Conservation (phyloP, 345 rosid genomes). For the Arabidopsis suecica region DNA sequence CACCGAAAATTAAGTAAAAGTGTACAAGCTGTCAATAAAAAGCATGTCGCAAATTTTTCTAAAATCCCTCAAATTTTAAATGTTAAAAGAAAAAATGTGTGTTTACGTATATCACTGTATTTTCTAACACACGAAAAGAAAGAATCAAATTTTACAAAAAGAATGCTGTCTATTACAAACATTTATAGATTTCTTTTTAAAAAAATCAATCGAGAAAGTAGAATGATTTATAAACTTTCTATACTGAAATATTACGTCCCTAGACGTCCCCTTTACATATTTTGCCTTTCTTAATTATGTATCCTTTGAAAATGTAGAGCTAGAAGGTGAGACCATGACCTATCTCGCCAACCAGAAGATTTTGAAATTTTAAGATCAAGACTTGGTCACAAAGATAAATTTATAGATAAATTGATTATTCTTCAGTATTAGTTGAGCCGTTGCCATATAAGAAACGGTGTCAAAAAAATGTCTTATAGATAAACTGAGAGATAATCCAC, state of each 20-base stretch:
- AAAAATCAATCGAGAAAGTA: no score
- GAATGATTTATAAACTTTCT: no score
- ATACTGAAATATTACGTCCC: no score
- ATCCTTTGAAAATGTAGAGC: constrained; percentile 18
- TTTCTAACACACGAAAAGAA: no score
- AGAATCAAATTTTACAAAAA: no score
- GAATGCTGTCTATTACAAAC: no score
- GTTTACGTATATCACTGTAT: no score
- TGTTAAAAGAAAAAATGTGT: no score
- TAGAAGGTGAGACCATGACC: constrained; percentile 32
- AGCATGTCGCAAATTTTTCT: no score
- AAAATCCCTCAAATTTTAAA: no score
- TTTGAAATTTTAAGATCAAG: constrained; percentile 30
- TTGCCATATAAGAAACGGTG: constrained; percentile 22
- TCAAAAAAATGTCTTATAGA: constrained; percentile 18
- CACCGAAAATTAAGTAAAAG: background rate
- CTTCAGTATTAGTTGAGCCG: constrained; percentile 30
- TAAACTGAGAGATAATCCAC: constrained; percentile 21
- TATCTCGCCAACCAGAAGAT: constrained; percentile 22
- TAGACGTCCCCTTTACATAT: background rate
- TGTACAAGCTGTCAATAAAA: no score
- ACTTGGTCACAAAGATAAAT: constrained; percentile 33
- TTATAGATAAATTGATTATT: constrained; percentile 21
- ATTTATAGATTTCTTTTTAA: no score
- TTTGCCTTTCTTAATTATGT: constrained; percentile 9